Evolutionary conservation across 768 basidiomycete genomes (phyloP).

Genomic region (Podaxis carcinomalis): DNA sequence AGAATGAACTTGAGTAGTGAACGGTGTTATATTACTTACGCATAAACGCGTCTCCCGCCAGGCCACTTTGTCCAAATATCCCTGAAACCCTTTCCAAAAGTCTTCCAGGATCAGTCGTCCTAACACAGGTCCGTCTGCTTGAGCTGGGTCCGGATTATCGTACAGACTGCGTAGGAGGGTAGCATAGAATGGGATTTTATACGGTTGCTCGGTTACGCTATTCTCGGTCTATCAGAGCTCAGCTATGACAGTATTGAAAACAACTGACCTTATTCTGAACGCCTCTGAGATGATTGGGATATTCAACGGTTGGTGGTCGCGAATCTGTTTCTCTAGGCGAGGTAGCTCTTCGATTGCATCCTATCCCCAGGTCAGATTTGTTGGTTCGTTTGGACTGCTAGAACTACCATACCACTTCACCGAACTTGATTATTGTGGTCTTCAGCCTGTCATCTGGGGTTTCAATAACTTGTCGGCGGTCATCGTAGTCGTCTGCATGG

Average conservation of each 20-base stretch:
- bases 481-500: constrained; percentile 59
- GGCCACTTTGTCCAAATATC: constrained; percentile 80
- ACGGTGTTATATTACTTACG: constrained; percentile 41
- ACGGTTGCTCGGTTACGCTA: constrained; percentile 89
- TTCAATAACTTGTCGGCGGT: constrained; percentile 60
- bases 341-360: constrained; percentile 69
- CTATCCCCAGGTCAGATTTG: constrained; percentile 30
- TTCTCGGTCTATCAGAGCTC: constrained; percentile 8
- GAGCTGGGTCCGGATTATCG: constrained; percentile 35
- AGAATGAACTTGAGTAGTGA: constrained; percentile 9
- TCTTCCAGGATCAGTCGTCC: constrained; percentile 80
- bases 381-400: not conserved
- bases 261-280: constrained; percentile 60
- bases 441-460: constrained; percentile 72
- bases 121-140: constrained; percentile 41
- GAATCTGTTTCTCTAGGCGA: constrained; percentile 60
- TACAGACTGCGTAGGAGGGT: constrained; percentile 70
- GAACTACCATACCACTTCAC: constrained; percentile 66
- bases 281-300: constrained; percentile 69
- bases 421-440: constrained; percentile 63
- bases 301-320: constrained; percentile 51
- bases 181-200: constrained; percentile 89
- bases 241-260: not conserved
- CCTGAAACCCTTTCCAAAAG: constrained; percentile 88
- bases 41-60: constrained; percentile 90